These are phyloP conservation scores for Saturnispora hagleri DNA, from an alignment of 805 yeast genomes.

Conservation along the genomic window DNA sequence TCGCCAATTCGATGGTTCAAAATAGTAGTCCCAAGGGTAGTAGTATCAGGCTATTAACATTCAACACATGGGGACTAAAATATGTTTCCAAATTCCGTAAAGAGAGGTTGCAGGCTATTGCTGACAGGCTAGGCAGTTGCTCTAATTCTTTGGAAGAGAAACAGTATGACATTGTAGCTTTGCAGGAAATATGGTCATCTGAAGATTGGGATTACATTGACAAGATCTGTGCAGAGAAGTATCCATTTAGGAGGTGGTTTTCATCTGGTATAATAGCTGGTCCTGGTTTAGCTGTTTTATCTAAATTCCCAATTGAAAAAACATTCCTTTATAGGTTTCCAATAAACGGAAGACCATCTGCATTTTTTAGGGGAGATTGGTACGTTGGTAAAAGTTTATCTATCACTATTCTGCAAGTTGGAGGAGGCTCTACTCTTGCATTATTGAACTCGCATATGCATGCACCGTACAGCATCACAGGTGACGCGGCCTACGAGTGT, in stretches of 20 bases:
- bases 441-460: constrained; percentile 91
- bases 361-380: constrained; percentile 95
- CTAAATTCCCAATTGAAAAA: constrained; percentile 73
- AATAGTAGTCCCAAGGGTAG: constrained; percentile 3
- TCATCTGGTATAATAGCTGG: constrained; percentile 83
- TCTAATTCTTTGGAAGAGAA: constrained; percentile 20
- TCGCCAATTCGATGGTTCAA: neutral
- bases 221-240: constrained; percentile 33
- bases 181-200: constrained; percentile 92
- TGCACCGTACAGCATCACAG: constrained; percentile 79
- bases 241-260: constrained; percentile 62
- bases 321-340: constrained; percentile 81
- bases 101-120: constrained; percentile 64
- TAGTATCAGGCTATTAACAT: constrained; percentile 46
- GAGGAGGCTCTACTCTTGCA: constrained; percentile 48
- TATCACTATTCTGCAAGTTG: constrained; percentile 55
- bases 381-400: constrained; percentile 88
- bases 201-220: constrained; percentile 71
- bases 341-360: constrained; percentile 88
- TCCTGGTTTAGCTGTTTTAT: constrained; percentile 82
- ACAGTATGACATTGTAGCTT: constrained; percentile 73
- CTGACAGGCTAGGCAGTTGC: constrained; percentile 42
- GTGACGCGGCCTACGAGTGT: constrained; percentile 84
- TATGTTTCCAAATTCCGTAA: constrained; percentile 64
- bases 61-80: constrained; percentile 87